Evolutionary conservation across 495 filamentous ascomycete species (phyloP).

Genomic region (Viridothelium virens): DNA sequence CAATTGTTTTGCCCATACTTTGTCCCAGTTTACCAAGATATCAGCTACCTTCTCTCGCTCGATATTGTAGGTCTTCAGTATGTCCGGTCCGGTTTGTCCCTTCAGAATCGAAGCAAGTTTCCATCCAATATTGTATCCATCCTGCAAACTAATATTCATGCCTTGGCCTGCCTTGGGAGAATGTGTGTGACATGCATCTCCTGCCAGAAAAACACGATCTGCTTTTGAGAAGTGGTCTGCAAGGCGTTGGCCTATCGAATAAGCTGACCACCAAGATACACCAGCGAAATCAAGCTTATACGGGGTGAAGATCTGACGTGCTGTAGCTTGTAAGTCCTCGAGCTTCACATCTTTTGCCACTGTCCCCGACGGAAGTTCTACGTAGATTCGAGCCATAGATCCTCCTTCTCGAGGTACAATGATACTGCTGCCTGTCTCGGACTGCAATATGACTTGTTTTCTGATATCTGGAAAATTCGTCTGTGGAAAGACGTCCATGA

Average conservation of each 20-base stretch:
- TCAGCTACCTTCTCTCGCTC: conserved; percentile 61
- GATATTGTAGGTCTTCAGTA: conserved; percentile 61
- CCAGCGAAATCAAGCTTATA: conserved; percentile 46
- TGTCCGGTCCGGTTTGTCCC: conserved; percentile 45
- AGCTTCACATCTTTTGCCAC: conserved; percentile 38
- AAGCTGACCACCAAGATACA: conserved; percentile 53
- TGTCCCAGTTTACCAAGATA: conserved; percentile 59
- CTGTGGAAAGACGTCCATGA: conserved; percentile 69
- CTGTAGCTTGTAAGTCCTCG: conserved; percentile 50
- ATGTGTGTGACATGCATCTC: conserved; percentile 79
- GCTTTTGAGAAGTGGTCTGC: conserved; percentile 49
- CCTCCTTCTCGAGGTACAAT: conserved; percentile 63
- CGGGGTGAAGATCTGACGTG: conserved; percentile 51
- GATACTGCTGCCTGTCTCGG: conserved; percentile 47
- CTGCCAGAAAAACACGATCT: conserved; percentile 63
- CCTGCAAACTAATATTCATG: conserved; percentile 16
- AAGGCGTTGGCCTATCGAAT: conserved; percentile 52
- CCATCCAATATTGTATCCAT: conserved; percentile 14
- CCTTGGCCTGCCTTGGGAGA: conserved; percentile 78
- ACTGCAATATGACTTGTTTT: conserved; percentile 51
- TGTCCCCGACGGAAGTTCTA: conserved; percentile 51
- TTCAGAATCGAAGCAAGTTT: conserved; percentile 19
- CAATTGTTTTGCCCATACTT: conserved; percentile 8
- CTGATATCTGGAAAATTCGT: conserved; percentile 73
- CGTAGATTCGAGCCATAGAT: conserved; percentile 53